Conservation (phyloP, 2,329 filamentous ascomycete genomes). For the Penicillium sp. region DNA sequence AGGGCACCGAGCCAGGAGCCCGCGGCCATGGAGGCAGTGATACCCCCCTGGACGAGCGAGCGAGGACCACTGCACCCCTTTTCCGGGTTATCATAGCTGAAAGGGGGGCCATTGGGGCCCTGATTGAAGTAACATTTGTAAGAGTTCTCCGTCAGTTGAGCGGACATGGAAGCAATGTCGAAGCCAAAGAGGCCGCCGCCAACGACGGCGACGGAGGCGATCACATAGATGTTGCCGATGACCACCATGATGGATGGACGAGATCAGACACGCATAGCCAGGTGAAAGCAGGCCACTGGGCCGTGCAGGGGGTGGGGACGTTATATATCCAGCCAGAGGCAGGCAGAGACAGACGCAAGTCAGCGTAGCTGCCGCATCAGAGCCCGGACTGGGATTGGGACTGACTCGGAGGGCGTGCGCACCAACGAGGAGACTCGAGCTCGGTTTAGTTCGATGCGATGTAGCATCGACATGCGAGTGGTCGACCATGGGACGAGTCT, state of each 20-base stretch:
- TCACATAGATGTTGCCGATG: conserved; percentile 21
- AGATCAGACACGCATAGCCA: neutral
- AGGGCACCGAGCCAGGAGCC: conserved; percentile 70
- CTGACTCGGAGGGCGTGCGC: neutral
- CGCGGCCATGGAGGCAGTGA: conserved; percentile 74
- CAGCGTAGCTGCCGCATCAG: neutral
- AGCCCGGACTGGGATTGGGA: neutral
- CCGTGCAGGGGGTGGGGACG: neutral
- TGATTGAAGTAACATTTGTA: conserved; percentile 21
- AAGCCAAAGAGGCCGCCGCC: conserved; percentile 63
- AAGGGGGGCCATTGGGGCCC: conserved; percentile 13
- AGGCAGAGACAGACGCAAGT: neutral
- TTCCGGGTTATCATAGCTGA: conserved; percentile 2
- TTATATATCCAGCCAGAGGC: neutral
- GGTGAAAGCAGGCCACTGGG: neutral
- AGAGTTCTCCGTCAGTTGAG: conserved; percentile 25
- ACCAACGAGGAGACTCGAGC: neutral
- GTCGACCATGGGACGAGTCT: neutral
- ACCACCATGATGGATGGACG: conserved; percentile 4
- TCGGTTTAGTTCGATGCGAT: neutral
- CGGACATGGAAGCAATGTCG: conserved; percentile 60
- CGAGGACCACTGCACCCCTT: neutral
- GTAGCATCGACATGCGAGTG: neutral
- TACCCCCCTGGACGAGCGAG: conserved; percentile 65
- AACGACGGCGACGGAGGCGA: conserved; percentile 18